phyloP scores from a whole-genome alignment of 1,284 basidiomycete species.

The Sporisorium sorghi region DNA sequence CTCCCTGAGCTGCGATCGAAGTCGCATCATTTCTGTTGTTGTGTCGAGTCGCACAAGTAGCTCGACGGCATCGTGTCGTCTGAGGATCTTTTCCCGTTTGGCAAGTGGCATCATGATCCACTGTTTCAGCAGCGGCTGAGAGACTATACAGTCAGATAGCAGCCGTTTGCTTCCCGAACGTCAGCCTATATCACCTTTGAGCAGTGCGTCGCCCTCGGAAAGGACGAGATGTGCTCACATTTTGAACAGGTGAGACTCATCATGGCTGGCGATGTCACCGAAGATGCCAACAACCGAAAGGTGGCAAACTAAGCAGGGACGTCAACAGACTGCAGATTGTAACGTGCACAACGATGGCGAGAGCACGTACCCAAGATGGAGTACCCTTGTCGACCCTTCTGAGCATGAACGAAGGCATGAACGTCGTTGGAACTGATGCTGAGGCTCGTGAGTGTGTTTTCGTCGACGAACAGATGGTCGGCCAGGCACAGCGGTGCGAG shows the following conservation, averaged over 20 bases:
- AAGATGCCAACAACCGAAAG: background rate
- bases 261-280: slow-evolving; percentile 14
- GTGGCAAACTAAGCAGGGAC: background rate
- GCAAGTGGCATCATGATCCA: slow-evolving; percentile 46
- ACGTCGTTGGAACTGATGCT: slow-evolving; percentile 38
- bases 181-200: background rate
- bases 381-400: slow-evolving; percentile 32
- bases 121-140: slow-evolving; percentile 29
- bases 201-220: no score
- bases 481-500: slow-evolving; percentile 25
- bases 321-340: background rate
- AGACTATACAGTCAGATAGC: slow-evolving; percentile 7
- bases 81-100: slow-evolving; percentile 16
- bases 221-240: slow-evolving; percentile 9
- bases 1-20: slow-evolving; percentile 25
- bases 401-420: slow-evolving; percentile 42
- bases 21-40: slow-evolving; percentile 15
- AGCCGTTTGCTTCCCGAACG: background rate
- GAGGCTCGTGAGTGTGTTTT: slow-evolving; percentile 43
- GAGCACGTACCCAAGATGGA: slow-evolving; percentile 35
- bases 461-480: slow-evolving; percentile 43
- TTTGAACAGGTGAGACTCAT: slow-evolving; percentile 36
- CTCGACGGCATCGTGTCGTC: slow-evolving; percentile 46
- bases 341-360: background rate
- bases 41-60: slow-evolving; percentile 29